These are phyloP conservation scores for Fragaria ananassa DNA, from an alignment of 306 rosid genomes.

Conservation along the genomic window DNA sequence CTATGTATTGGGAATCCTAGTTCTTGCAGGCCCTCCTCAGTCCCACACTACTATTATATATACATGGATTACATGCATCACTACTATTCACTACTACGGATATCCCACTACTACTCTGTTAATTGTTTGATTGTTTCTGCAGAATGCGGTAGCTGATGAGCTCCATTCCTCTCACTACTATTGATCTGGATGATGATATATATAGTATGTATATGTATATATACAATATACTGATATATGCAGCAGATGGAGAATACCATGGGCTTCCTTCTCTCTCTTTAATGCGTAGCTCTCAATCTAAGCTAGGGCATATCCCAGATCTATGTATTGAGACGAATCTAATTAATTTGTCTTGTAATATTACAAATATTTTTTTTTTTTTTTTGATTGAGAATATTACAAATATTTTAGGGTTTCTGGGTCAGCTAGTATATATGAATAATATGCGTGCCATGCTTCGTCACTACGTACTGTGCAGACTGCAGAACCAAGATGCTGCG, in stretches of 20 bases:
- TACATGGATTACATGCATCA: neutral
- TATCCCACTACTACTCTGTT: neutral
- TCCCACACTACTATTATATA: neutral
- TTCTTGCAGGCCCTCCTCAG: constrained; percentile 38
- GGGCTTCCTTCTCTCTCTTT: constrained; percentile 55
- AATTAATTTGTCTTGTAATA: neutral
- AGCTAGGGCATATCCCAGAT: constrained; percentile 4
- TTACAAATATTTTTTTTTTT: neutral
- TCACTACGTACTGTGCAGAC: neutral
- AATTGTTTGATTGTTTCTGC: neutral
- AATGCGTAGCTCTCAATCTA: constrained; percentile 27
- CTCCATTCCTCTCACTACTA: constrained; percentile 38
- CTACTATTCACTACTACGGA: neutral
- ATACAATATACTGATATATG: neutral
- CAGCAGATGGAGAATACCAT: constrained; percentile 15
- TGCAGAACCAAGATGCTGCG: neutral
- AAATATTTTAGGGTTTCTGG: neutral
- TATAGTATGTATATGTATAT: neutral
- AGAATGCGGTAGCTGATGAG: neutral
- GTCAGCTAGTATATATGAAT: neutral
- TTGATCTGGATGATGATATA: neutral
- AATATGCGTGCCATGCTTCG: neutral
- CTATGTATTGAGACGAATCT: neutral
- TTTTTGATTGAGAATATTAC: too few relatives aligned
- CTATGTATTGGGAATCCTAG: constrained; percentile 55